Conservation (phyloP, 2,329 filamentous ascomycete species). For the Colletotrichum abscissum region DNA sequence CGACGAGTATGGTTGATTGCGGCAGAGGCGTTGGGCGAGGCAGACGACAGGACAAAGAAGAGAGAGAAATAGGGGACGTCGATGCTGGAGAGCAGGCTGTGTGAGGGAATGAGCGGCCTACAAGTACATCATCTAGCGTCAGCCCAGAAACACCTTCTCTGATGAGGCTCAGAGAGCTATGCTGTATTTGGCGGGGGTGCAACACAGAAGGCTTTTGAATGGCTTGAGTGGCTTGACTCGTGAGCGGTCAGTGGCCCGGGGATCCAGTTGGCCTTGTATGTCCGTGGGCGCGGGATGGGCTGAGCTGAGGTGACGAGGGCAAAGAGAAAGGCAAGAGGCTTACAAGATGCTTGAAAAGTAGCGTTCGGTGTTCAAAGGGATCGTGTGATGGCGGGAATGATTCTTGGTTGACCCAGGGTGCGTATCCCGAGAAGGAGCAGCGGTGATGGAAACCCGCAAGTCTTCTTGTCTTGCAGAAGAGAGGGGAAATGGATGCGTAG, state of each 20-base stretch:
- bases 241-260: slow-evolving; percentile 19
- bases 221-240: slow-evolving; percentile 20
- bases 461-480: slow-evolving; percentile 4
- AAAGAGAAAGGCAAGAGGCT: slow-evolving; percentile 6
- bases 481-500: neutral
- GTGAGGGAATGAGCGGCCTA: slow-evolving; percentile 21
- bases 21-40: slow-evolving; percentile 23
- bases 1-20: slow-evolving; percentile 20
- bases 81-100: neutral
- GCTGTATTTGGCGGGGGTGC: slow-evolving; percentile 1
- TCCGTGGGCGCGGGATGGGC: slow-evolving; percentile 21
- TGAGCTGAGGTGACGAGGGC: slow-evolving; percentile 17
- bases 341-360: slow-evolving; percentile 4
- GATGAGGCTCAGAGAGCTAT: slow-evolving; percentile 26
- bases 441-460: slow-evolving; percentile 7
- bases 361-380: neutral
- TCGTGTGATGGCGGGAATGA: neutral
- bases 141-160: slow-evolving; percentile 22
- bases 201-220: neutral
- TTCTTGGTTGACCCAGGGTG: neutral
- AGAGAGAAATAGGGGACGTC: slow-evolving; percentile 12
- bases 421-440: neutral
- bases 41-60: slow-evolving; percentile 25
- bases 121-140: slow-evolving; percentile 25
- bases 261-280: slow-evolving; percentile 4